Evolutionary conservation across 495 filamentous ascomycete genomes (phyloP).

Genomic region (Aspergillus egyptiacus): DNA sequence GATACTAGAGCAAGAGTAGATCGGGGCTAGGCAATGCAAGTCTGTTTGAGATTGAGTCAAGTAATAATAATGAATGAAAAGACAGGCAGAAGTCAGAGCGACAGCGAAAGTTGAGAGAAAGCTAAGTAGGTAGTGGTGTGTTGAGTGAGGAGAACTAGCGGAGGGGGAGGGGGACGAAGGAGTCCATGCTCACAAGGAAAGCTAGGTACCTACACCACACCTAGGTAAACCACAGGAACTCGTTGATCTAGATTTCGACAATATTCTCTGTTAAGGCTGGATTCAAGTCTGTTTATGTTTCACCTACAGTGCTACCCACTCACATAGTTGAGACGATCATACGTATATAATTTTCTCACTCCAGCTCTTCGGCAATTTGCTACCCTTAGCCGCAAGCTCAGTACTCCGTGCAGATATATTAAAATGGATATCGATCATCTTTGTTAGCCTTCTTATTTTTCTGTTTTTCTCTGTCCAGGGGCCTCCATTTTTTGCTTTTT

Average conservation of each 20-base stretch:
- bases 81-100: neutral
- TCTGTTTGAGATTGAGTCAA: neutral
- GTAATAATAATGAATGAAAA: neutral
- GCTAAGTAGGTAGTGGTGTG: neutral
- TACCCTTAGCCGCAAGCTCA: no score
- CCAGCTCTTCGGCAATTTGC: no score
- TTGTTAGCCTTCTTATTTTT: neutral
- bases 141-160: neutral
- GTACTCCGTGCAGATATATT: no score
- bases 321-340: no score
- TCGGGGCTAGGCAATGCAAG: neutral
- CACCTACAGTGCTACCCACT: no score
- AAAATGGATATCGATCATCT: neutral
- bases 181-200: neutral
- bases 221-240: conserved; percentile 2
- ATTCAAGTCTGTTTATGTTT: no score
- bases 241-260: no score
- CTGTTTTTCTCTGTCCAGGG: no score
- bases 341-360: no score
- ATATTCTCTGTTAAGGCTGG: no score
- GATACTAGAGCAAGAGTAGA: neutral
- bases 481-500: conserved; percentile 1
- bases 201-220: no score
- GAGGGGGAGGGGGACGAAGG: neutral
- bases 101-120: no score